phyloP scores from a whole-genome alignment of 192 early-diverging fungal species.

The Obelidium mucronatum region DNA sequence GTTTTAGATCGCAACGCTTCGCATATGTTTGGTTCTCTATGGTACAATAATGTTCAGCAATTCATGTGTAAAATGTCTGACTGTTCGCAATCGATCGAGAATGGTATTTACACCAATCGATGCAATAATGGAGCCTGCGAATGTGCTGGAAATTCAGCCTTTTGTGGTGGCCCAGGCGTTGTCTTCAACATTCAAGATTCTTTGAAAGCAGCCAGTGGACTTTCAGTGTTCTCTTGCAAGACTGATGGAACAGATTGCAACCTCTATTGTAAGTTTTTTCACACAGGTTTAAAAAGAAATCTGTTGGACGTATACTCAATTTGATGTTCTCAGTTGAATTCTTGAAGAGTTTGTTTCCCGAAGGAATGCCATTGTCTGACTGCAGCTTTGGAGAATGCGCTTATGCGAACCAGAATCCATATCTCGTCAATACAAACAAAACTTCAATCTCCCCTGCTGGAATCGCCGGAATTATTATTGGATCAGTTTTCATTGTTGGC shows the following conservation, averaged over 20 bases:
- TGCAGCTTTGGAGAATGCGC: slow-evolving; percentile 69
- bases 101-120: slow-evolving; percentile 35
- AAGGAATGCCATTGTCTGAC: slow-evolving; percentile 54
- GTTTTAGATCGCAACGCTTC: neutral
- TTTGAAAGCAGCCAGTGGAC: slow-evolving; percentile 50
- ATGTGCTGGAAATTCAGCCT: slow-evolving; percentile 51
- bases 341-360: slow-evolving; percentile 57
- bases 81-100: slow-evolving; percentile 47
- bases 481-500: slow-evolving; percentile 3
- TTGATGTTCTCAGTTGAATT: slow-evolving; percentile 42
- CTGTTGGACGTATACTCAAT: no score
- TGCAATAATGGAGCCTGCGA: slow-evolving; percentile 55
- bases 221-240: slow-evolving; percentile 53
- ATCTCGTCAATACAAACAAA: slow-evolving; percentile 9
- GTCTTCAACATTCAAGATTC: slow-evolving; percentile 44
- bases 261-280: slow-evolving; percentile 41
- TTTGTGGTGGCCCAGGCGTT: slow-evolving; percentile 62
- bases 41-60: slow-evolving; percentile 57
- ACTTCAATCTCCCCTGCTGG: slow-evolving; percentile 10
- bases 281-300: no score
- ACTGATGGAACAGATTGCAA: slow-evolving; percentile 46
- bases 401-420: slow-evolving; percentile 46
- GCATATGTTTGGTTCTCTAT: slow-evolving; percentile 23
- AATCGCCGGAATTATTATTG: slow-evolving; percentile 36
- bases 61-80: slow-evolving; percentile 55